Percentiles rank a stretch among this genome's conserved stretches.
phyloP scores from a whole-genome alignment of 345 rosid genomes.

The Nasturtium officinale region DNA sequence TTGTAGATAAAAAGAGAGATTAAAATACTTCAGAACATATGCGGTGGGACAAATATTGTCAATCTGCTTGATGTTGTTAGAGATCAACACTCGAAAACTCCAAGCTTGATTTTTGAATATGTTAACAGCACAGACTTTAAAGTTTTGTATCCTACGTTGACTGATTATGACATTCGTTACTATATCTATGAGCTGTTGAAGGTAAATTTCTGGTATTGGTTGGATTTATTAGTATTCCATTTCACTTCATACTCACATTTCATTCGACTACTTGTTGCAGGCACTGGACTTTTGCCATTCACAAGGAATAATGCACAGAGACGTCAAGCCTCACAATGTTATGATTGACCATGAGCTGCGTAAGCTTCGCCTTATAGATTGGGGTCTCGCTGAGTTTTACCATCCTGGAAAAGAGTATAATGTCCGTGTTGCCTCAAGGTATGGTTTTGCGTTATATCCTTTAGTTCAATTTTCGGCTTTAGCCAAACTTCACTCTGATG shows the following conservation, averaged over 20 bases:
- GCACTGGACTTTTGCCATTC: conserved; percentile 85
- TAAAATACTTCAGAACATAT: conserved; percentile 80
- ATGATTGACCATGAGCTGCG: conserved; percentile 92
- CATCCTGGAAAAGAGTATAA: conserved; percentile 85
- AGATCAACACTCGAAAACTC: conserved; percentile 84
- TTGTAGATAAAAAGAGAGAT: conserved; percentile 81
- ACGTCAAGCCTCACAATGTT: conserved; percentile 85
- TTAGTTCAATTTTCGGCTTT: neutral
- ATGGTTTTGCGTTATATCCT: neutral
- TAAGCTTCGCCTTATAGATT: conserved; percentile 78
- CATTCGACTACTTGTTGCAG: conserved; percentile 43
- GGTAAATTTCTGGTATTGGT: conserved; percentile 42
- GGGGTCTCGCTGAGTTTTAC: conserved; percentile 92
- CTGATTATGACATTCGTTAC: conserved; percentile 88
- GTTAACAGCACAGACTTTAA: conserved; percentile 88
- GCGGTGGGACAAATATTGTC: conserved; percentile 74
- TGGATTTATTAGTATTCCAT: neutral
- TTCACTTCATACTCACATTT: neutral
- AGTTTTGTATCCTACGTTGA: conserved; percentile 78
- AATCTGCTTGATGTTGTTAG: conserved; percentile 77
- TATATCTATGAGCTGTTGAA: conserved; percentile 82
- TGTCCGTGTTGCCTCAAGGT: conserved; percentile 91
- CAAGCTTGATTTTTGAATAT: conserved; percentile 78
- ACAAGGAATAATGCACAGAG: conserved; percentile 90
- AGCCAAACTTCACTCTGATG: conserved; percentile 13